Percentiles rank a stretch among this genome's conserved stretches.
Conservation (phyloP, 1,139 yeast genomes). For the Entelexis paramagnoliae region DNA sequence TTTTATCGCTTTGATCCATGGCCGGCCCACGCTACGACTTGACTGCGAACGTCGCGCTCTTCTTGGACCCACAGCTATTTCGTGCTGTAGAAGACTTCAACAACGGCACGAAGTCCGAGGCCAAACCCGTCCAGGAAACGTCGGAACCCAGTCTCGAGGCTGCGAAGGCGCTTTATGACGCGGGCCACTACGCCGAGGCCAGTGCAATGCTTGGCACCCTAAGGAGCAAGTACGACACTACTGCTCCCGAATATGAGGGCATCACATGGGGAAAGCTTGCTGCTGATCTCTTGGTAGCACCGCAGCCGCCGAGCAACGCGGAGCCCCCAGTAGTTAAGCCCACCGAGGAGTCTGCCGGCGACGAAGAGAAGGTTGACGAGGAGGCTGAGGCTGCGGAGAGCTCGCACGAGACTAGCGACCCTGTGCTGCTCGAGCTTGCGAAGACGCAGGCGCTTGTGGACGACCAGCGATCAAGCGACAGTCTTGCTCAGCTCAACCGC, state of each 20-base stretch:
- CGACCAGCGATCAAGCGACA: constrained; percentile 42
- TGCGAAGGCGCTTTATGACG: constrained; percentile 20
- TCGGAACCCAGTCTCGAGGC: constrained; percentile 12
- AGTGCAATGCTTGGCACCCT: constrained; percentile 16
- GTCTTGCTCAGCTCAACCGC: constrained; percentile 47
- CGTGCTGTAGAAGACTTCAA: constrained; percentile 45
- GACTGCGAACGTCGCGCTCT: constrained; percentile 43
- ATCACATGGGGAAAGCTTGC: constrained; percentile 33
- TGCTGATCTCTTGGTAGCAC: constrained; percentile 43
- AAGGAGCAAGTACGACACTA: constrained; percentile 6
- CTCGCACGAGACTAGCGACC: constrained; percentile 7
- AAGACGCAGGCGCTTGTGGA: constrained; percentile 44
- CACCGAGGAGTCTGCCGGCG: background rate
- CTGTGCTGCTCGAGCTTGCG: constrained; percentile 14
- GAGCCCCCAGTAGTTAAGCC: background rate
- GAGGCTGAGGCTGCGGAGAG: background rate
- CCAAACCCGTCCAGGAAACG: background rate
- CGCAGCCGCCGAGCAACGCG: constrained; percentile 21
- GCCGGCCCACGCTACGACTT: constrained; percentile 35
- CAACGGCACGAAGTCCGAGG: constrained; percentile 4
- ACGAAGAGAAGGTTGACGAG: constrained; percentile 1
- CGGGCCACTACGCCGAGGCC: constrained; percentile 20
- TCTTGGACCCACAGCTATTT: constrained; percentile 48
- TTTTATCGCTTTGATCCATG: constrained; percentile 1
- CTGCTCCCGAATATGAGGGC: constrained; percentile 8